Percentiles rank a stretch among this genome's conserved stretches.
Conservation (phyloP, 805 yeast genomes). For the Starmerella floris region DNA sequence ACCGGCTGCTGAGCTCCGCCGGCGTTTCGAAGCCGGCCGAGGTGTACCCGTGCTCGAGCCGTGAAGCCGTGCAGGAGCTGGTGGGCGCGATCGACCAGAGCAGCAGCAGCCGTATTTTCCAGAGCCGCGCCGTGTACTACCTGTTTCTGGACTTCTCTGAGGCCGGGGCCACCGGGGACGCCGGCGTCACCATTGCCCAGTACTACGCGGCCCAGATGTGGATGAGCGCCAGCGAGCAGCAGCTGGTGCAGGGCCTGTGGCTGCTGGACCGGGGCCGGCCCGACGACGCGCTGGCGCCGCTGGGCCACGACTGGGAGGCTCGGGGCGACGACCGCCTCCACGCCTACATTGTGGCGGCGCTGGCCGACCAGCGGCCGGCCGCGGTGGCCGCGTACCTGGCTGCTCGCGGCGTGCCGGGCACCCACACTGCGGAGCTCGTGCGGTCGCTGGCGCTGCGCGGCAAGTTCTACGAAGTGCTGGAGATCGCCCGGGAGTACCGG, state of each 20-base stretch:
- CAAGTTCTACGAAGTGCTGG: slow-evolving; percentile 15
- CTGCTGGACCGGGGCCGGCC: slow-evolving; percentile 11
- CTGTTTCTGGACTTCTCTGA: slow-evolving; percentile 11
- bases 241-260: slow-evolving; percentile 14
- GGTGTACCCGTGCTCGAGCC: slow-evolving; percentile 11
- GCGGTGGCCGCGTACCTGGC: slow-evolving; percentile 7
- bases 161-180: neutral
- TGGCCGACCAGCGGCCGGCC: slow-evolving; percentile 3
- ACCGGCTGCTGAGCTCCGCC: slow-evolving; percentile 10
- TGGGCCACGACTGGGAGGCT: slow-evolving; percentile 14
- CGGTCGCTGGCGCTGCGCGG: slow-evolving; percentile 10
- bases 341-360: slow-evolving; percentile 9
- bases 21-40: slow-evolving; percentile 1
- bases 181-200: slow-evolving; percentile 7
- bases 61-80: slow-evolving; percentile 7
- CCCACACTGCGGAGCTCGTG: slow-evolving; percentile 7
- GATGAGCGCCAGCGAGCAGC: slow-evolving; percentile 12
- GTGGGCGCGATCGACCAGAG: slow-evolving; percentile 6
- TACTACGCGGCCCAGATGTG: slow-evolving; percentile 16
- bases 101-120: neutral
- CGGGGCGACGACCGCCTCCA: slow-evolving; percentile 8
- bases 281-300: slow-evolving; percentile 6
- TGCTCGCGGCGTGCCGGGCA: slow-evolving; percentile 6
- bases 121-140: slow-evolving; percentile 11
- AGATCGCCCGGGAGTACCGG: slow-evolving; percentile 7